phyloP scores from a whole-genome alignment of 352 stramenopile species.

The Globisporangium iwayamae region DNA sequence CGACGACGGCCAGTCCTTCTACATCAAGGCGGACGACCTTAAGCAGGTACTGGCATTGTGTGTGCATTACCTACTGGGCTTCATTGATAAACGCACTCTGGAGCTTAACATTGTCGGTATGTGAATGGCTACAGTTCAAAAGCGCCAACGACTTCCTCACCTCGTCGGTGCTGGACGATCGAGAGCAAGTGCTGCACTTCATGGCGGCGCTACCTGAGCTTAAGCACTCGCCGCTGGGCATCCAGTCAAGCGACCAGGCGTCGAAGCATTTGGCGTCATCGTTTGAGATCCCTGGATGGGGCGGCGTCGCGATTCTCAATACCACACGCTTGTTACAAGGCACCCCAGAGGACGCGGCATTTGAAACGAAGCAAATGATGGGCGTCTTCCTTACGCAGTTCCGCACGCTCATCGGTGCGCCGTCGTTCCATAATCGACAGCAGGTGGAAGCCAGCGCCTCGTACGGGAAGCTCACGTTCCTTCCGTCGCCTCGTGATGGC shows the following conservation, averaged over 20 bases:
- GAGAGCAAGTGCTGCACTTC: conserved; percentile 76
- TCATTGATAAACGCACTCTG: background rate
- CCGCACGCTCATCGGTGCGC: conserved; percentile 55
- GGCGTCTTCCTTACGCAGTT: conserved; percentile 65
- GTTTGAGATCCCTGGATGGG: conserved; percentile 74
- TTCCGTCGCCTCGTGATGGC: conserved; percentile 44
- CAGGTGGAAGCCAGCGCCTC: conserved; percentile 15
- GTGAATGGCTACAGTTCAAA: conserved; percentile 49
- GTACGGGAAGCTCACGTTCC: conserved; percentile 29
- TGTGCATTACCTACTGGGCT: background rate
- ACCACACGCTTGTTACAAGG: conserved; percentile 13
- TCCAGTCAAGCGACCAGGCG: conserved; percentile 23
- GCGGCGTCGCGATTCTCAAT: conserved; percentile 59
- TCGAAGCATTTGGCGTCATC: conserved; percentile 30
- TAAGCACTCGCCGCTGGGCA: conserved; percentile 51
- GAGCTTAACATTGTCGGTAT: background rate
- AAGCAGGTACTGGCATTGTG: conserved; percentile 44
- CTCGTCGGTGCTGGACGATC: conserved; percentile 58
- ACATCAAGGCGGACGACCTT: conserved; percentile 55
- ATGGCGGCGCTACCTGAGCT: conserved; percentile 59
- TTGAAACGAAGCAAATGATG: conserved; percentile 55
- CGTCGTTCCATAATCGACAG: conserved; percentile 45
- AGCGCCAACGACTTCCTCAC: conserved; percentile 72
- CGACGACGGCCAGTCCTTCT: conserved; percentile 29
- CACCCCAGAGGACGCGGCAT: background rate